phyloP scores from a whole-genome alignment of 73 alveolate species.

The Paramecium tetraurelia region DNA sequence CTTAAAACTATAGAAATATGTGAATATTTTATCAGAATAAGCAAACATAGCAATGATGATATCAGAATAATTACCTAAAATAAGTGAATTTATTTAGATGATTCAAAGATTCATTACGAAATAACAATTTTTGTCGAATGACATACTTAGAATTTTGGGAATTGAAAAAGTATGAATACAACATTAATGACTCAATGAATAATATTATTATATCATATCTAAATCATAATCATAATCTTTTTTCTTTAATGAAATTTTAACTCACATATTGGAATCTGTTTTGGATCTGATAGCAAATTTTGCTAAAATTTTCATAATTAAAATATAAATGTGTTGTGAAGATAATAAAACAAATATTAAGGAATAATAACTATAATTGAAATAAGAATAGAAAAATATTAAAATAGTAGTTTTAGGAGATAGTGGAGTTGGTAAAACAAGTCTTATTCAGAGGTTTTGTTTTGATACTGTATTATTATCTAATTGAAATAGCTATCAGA shows the following conservation, averaged over 20 bases:
- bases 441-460: not conserved
- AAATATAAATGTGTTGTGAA: not conserved
- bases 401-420: constrained; percentile 1
- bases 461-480: not conserved
- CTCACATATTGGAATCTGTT: not conserved
- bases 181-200: not conserved
- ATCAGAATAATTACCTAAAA: constrained; percentile 21
- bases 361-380: not conserved
- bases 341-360: not conserved
- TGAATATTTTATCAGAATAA: constrained; percentile 15
- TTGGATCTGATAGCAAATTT: not conserved
- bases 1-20: constrained; percentile 30
- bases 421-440: not conserved
- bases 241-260: no score
- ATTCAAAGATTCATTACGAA: not conserved
- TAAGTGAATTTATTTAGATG: not conserved
- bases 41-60: not conserved
- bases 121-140: not conserved
- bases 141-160: not conserved
- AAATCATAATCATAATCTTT: no score
- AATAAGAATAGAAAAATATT: not conserved
- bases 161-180: not conserved
- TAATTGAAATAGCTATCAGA: not conserved
- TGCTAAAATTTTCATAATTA: not conserved
- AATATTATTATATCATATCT: not conserved